Evolutionary conservation across 2,329 filamentous ascomycete species (phyloP), one percentile per base, ranked within the genome.

Genomic region (Aspergillus proliferans): DNA sequence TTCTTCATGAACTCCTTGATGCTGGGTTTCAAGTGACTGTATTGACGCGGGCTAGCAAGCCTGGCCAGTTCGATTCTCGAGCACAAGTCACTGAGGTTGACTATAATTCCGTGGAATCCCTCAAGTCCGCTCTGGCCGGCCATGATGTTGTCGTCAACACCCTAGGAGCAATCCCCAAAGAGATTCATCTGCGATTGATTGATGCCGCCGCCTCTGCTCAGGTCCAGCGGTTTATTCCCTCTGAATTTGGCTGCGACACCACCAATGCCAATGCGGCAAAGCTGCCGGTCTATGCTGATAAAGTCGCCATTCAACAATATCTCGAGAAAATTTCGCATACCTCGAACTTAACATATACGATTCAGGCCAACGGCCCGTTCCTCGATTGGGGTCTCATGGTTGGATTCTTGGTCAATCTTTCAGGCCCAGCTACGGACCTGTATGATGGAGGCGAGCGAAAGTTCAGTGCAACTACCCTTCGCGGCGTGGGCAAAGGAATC

Each of bases 391-490:
- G 55, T 34, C 44, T 71, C 12, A 46, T 60, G 26, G 39, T 63
- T 1, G 65, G 65, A 2, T 76, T 83, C 55, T 44, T 80, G 5
- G 44, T 80, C 1, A 69, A 78, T 49, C 12, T 56, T 1, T 51
- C 71, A 1, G 67, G 71, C 1, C 55, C 56, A 2, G 48, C 34
- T 0, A 67, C 71, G 0, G 67, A 57, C 0, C 57, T 83, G 0
- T 74, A 70, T 49, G 76, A 83, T 51, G 75, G 74, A 1, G 81
- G 82, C 1, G 68, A 81, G 26, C 51, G 54, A 2, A 52, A 62
- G 7, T 77, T 82, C 60, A 77, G 71, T 44, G 47, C 71, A 8
- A 79, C 80, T 0, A 77, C 71, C 0, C 66, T 83, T 0, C 53
- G 59, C 0, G 70, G 70, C 1, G 60, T 83, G 14, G 79, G 63